Conservation (phyloP, 2,329 filamentous ascomycete species). For the Drechslerella stenobrocha region DNA sequence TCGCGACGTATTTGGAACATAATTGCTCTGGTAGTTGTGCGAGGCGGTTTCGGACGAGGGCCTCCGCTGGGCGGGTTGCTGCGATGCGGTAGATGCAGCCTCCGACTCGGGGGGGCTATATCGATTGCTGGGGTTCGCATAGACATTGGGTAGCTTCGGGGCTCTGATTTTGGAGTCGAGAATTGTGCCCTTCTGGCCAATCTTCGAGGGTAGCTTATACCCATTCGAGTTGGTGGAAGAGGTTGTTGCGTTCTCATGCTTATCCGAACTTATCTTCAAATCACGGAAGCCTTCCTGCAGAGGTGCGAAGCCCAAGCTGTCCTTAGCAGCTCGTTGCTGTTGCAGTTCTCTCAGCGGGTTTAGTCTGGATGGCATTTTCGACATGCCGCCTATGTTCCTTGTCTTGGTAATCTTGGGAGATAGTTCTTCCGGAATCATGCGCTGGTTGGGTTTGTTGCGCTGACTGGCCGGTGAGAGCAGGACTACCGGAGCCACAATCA, state of each 20-base stretch:
- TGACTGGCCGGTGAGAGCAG: conserved; percentile 43
- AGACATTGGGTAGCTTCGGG: conserved; percentile 36
- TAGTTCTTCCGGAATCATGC: conserved; percentile 46
- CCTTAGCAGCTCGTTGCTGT: conserved; percentile 42
- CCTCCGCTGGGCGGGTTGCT: conserved; percentile 26
- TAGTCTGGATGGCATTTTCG: conserved; percentile 42
- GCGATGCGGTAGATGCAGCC: conserved; percentile 6
- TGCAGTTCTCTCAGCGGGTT: conserved; percentile 43
- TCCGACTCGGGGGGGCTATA: conserved; percentile 25
- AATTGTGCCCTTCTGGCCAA: conserved; percentile 40
- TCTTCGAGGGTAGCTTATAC: conserved; percentile 47
- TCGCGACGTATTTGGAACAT: conserved; percentile 18
- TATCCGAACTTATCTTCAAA: conserved; percentile 49
- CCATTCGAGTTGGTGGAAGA: conserved; percentile 23
- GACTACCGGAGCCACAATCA: conserved; percentile 45
- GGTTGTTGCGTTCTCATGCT: conserved; percentile 35
- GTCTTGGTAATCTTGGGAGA: conserved; percentile 48
- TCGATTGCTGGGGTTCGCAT: conserved; percentile 13
- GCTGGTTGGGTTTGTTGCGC: conserved; percentile 29
- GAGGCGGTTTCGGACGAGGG: conserved; percentile 27
- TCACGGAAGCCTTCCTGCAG: conserved; percentile 46
- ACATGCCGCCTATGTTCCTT: conserved; percentile 20
- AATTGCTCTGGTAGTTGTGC: conserved; percentile 26
- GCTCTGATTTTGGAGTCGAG: conserved; percentile 43
- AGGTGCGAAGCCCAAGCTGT: conserved; percentile 31